Base-by-base conservation (phyloP, 2,329 filamentous ascomycete species). In the Stagonosporopsis chrysanthemi region DNA sequence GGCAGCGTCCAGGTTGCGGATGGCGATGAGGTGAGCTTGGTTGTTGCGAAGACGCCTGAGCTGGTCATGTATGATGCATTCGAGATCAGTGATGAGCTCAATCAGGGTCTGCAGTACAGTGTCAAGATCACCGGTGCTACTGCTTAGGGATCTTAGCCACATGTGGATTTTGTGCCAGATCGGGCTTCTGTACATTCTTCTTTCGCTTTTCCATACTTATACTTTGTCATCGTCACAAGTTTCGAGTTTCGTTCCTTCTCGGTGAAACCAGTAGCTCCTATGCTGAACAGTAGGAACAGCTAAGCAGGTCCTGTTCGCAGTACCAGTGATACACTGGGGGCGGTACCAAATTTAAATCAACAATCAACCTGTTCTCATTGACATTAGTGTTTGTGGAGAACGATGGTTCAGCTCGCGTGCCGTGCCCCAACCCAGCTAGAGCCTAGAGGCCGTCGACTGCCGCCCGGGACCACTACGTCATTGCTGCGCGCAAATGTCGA, bases 21-120 rank as follows among this genome's bases (percentile, higher is more conserved):
- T 22, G 57, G 33, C 2, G 60, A 62, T 15, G 62, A 62, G 31
- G 62, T 49, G 4, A 31, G 35, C 12, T 22, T 64, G 7, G 62
- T 64, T 6, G 45, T 64, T 15, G 62, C 60, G 12, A 62, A 58
- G 43, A 64, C 62, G 17, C 62, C 60, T n/a, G 42, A 54, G 43
- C 38, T 64, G 9, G 46, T 55, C 12, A 45, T 31, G 46, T 61
- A 64, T 45, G 62, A 64, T 48, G 40, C 62, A 1, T 64, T 64
- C 24, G 44, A 36, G 23, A 47, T 64, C 24, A 31, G 59, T 2
- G 40, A n/a, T 3, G 57, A 50, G 22, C 17, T 62, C n/a, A 60
- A 52, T 8, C 45, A 52, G 43, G 60, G 60, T 2, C 22, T 63
- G 51, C 51, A 59, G 29, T 63, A 62, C 31, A 60, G 46, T 39